Percentiles rank a stretch among this genome's conserved stretches.
Evolutionary conservation across 2,329 filamentous ascomycete species (phyloP).

Genomic region (Ramularia endophylla): DNA sequence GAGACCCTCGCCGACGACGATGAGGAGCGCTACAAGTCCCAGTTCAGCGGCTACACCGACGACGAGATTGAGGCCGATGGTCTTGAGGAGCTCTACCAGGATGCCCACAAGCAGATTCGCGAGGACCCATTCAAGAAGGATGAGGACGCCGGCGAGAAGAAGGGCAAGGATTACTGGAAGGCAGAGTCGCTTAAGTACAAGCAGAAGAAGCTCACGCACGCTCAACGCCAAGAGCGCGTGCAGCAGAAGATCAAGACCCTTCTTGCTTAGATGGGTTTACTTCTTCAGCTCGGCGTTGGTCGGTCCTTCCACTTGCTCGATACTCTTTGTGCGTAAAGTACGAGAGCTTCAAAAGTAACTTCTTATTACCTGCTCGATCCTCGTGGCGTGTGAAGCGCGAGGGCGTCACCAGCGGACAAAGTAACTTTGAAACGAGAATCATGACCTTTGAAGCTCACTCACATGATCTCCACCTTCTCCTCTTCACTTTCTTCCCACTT

Average conservation of each 20-base stretch:
- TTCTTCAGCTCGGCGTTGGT: neutral
- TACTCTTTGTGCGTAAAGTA: no score
- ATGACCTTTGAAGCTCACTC: neutral
- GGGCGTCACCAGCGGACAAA: no score
- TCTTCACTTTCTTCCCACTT: neutral
- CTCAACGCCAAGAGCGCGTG: constrained; percentile 74
- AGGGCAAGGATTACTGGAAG: constrained; percentile 78
- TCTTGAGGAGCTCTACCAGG: constrained; percentile 91
- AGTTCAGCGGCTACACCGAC: constrained; percentile 98
- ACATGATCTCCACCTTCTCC: neutral
- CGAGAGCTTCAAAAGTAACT: no score
- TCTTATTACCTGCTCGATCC: no score
- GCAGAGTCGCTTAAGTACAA: constrained; percentile 84
- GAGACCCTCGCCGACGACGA: constrained; percentile 99
- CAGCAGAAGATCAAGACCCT: constrained; percentile 88
- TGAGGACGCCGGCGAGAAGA: constrained; percentile 69
- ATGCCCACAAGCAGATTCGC: constrained; percentile 94
- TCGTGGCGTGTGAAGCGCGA: no score
- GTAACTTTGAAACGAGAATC: no score
- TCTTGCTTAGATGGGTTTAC: constrained; percentile 35
- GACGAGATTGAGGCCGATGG: constrained; percentile 94
- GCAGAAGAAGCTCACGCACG: constrained; percentile 70
- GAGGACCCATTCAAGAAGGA: constrained; percentile 97
- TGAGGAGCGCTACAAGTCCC: constrained; percentile 98
- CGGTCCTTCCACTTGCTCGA: no score